Evolutionary conservation across 179 eudicot species (phyloP).

Genomic region (Drosera spatulata): DNA sequence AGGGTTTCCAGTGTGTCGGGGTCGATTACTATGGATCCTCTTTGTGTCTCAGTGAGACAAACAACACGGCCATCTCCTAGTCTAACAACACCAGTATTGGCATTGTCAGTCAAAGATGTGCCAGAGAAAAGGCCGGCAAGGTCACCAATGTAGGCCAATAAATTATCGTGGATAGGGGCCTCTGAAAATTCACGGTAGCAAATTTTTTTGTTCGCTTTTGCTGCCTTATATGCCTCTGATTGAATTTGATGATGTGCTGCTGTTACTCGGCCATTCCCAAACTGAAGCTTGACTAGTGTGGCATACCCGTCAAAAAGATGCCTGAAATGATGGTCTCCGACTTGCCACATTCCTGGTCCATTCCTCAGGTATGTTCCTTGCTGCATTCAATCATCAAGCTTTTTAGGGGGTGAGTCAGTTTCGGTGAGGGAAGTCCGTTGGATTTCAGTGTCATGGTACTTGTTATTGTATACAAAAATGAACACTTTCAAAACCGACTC

Average conservation of each 20-base stretch:
- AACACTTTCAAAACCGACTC: no score
- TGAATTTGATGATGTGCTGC: constrained; percentile 86
- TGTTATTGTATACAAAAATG: no score
- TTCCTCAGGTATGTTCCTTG: constrained; percentile 81
- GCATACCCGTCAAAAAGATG: constrained; percentile 98
- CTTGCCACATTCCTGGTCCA: constrained; percentile 93
- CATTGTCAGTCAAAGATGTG: no score
- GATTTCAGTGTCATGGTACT: no score
- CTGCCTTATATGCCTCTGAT: constrained; percentile 83
- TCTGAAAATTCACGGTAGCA: constrained; percentile 82
- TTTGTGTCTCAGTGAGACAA: constrained; percentile 81
- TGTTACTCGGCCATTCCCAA: constrained; percentile 38
- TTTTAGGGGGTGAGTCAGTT: not conserved
- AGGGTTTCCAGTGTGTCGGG: no score
- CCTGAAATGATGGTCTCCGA: constrained; percentile 74
- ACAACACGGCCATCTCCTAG: constrained; percentile 84
- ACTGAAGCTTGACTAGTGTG: constrained; percentile 78
- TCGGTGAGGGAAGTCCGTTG: not conserved
- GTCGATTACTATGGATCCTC: constrained; percentile 1
- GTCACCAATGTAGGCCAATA: constrained; percentile 59
- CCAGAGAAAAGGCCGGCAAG: constrained; percentile 74
- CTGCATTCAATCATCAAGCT: constrained; percentile 25
- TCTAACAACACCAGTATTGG: constrained; percentile 10
- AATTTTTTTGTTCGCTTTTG: constrained; percentile 34
- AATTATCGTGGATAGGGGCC: constrained; percentile 13